Evolutionary conservation across 23 red algal species (phyloP), one percentile per base, ranked within the genome.

Genomic region (Pyropia yezoensis): DNA sequence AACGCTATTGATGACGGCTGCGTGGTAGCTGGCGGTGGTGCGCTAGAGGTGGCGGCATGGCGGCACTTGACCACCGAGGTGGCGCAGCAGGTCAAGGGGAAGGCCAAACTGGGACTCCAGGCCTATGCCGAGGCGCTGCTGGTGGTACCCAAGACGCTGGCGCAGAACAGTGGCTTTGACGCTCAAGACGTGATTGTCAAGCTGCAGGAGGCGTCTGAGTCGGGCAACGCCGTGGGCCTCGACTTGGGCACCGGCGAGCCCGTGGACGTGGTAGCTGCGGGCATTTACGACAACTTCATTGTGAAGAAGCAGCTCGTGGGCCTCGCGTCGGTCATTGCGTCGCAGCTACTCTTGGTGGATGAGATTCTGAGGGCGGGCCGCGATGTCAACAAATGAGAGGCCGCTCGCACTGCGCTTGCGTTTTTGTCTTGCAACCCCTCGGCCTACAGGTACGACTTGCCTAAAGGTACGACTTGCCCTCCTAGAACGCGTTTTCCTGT

Each of bases 311-410:
- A 98, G 50, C 18, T 89, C 70, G 20, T 98, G 16, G 74, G 78
- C 16, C 67, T 98, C 17, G 75, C 94, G 27, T 81, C 86, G 3
- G 71, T 90, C 12, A 98, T 98, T 52, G 84, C 80, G 55, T 66
- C 80, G 30, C 94, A 98, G 34, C 82, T 98, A 50, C 80, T 98
- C 58, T 69, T 98, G 12, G 94, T 98, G 57, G 94, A 98, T 82
- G 86, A 98, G 63, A 81, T 91, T 65, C 62, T 98, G 22, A 59
- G 86, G 45, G 94, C 94, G 24, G 86, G 94, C 47, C 77, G 86
- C 33, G 94, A 98, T 14, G 67, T 71, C 57, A 61, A 61, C 57
- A 61, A 61, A 61, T 47, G 39, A 47, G 39, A 47, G 6, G 39
- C 39, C 0, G 39, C 9, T 1, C 39, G 39, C 11, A 8, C 39